Evolutionary conservation across 2,329 filamentous ascomycete genomes (phyloP).

Genomic region (Penicillium verrucosum): DNA sequence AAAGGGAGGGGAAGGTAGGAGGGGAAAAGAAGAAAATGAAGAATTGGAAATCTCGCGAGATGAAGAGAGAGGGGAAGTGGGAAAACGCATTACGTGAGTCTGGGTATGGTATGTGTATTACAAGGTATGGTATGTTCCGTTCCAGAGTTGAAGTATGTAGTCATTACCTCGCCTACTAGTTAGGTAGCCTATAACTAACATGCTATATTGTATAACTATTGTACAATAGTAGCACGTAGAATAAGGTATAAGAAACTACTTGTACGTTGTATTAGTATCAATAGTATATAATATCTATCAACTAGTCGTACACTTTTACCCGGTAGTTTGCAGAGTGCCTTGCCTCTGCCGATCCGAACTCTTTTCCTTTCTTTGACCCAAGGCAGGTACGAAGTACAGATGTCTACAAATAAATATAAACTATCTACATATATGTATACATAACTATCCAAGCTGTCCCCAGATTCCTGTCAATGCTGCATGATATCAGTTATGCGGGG

Average conservation of each 20-base stretch:
- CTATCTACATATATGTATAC: neutral
- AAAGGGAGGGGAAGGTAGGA: slow-evolving; percentile 22
- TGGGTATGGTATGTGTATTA: slow-evolving; percentile 8
- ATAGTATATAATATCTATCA: neutral
- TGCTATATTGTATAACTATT: too few species aligned
- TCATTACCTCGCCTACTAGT: neutral
- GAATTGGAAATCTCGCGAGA: slow-evolving; percentile 22
- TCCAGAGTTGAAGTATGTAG: neutral
- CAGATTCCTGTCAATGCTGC: slow-evolving; percentile 6
- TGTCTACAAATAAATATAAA: neutral
- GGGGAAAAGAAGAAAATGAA: slow-evolving; percentile 24
- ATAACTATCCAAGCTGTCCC: neutral
- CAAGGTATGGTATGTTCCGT: slow-evolving; percentile 5
- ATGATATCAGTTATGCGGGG: slow-evolving; percentile 17
- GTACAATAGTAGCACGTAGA: neutral
- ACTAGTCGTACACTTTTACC: neutral
- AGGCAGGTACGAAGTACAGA: neutral
- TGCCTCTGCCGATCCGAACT: neutral
- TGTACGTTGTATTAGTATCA: neutral
- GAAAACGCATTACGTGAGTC: slow-evolving; percentile 10
- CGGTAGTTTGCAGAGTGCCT: slow-evolving; percentile 1
- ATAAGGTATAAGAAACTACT: neutral
- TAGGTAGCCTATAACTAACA: too few species aligned
- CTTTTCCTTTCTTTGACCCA: neutral
- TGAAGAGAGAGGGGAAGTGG: slow-evolving; percentile 21